These are phyloP conservation scores for Aplosporella prunicola DNA, from an alignment of 2,329 filamentous ascomycete species.

Conservation along the genomic window DNA sequence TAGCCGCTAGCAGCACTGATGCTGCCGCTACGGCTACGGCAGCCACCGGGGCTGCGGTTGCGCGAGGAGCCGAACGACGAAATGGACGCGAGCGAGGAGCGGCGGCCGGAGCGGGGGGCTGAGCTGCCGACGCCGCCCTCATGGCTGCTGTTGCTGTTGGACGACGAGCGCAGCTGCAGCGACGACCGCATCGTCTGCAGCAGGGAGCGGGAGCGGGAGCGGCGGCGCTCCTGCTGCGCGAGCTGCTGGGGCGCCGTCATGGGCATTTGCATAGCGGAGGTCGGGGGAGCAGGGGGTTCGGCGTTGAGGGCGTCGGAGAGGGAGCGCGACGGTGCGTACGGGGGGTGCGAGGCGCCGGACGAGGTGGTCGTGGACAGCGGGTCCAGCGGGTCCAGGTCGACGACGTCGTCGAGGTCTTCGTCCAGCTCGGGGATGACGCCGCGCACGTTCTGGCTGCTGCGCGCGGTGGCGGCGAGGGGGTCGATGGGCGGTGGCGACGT, in stretches of 20 bases:
- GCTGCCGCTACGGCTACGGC: background rate
- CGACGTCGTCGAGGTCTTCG: constrained; percentile 1
- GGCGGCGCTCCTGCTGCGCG: too few relatives aligned
- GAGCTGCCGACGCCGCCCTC: too few relatives aligned
- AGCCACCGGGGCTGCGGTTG: background rate
- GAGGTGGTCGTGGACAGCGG: background rate
- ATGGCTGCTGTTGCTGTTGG: too few relatives aligned
- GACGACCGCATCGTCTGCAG: too few relatives aligned
- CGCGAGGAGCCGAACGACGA: too few relatives aligned
- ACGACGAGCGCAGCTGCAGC: constrained; percentile 1
- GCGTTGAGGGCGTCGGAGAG: background rate
- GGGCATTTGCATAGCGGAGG: too few relatives aligned
- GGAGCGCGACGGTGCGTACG: background rate
- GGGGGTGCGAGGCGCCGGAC: background rate
- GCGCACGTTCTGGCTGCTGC: too few relatives aligned
- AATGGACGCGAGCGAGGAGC: constrained; percentile 3
- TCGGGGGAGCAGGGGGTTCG: background rate
- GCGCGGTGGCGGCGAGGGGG: background rate
- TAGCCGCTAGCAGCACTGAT: background rate
- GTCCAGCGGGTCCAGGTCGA: background rate
- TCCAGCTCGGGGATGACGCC: constrained; percentile 2
- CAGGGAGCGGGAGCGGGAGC: constrained; percentile 1
- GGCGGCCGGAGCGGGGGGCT: background rate
- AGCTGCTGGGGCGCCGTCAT: too few relatives aligned
- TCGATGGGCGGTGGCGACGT: background rate